These are phyloP conservation scores for Helicocarpus griseus DNA, from an alignment of 2,329 filamentous ascomycete species.

Conservation along the genomic window DNA sequence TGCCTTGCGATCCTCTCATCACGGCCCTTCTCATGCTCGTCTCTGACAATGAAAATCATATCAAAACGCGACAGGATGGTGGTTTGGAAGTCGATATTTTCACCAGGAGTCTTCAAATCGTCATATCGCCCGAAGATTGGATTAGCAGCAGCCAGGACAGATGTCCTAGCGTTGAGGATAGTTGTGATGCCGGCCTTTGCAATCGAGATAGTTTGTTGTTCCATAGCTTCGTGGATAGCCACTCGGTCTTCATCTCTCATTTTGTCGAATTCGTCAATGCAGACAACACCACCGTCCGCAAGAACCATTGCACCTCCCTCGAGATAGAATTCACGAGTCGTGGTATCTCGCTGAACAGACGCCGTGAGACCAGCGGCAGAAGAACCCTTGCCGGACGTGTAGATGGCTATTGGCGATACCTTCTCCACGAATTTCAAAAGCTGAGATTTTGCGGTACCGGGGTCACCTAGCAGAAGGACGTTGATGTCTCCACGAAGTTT, in stretches of 20 bases:
- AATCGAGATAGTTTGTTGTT: conserved; percentile 98
- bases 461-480: conserved; percentile 89
- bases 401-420: conserved; percentile 91
- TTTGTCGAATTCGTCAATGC: conserved; percentile 99
- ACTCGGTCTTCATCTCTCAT: conserved; percentile 98
- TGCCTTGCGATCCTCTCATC: conserved; percentile 93
- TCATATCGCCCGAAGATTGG: conserved; percentile 97
- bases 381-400: conserved; percentile 96
- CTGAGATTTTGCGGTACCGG: conserved; percentile 96
- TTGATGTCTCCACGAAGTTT: conserved; percentile 96
- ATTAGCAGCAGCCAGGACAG: conserved; percentile 89
- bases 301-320: conserved; percentile 98
- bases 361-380: conserved; percentile 95
- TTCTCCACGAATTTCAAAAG: conserved; percentile 96
- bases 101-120: conserved; percentile 91
- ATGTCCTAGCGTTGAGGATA: conserved; percentile 90
- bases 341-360: conserved; percentile 86
- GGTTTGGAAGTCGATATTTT: conserved; percentile 99
- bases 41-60: conserved; percentile 98
- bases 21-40: conserved; percentile 80
- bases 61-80: conserved; percentile 97
- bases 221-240: conserved; percentile 98
- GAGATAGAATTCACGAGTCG: conserved; percentile 90
- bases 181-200: conserved; percentile 98
- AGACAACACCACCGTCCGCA: conserved; percentile 91